Evolutionary conservation across 306 rosid species (phyloP), one percentile per base, ranked within the genome.

Genomic region (Argentina anserina): DNA sequence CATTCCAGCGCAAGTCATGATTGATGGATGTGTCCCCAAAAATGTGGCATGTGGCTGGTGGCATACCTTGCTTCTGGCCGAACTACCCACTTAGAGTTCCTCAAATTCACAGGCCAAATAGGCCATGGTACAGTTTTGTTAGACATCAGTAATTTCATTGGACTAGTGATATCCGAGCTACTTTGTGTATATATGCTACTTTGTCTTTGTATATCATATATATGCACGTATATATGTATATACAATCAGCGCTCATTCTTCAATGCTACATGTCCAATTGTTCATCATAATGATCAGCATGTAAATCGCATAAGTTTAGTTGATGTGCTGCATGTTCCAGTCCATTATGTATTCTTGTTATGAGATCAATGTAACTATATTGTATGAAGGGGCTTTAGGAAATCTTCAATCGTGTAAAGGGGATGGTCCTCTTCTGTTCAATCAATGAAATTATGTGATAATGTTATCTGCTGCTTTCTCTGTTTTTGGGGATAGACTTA

Each of bases 31-130:
- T 72, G 78, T 79, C 31, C 86, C 97, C 0, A 84, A 81, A 82
- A 87, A 88, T 25, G 83, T 92, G 67, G 90, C 93, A 1, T 95
- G 99, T 58, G 99, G 99, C 50, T 95, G 99, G 99, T 95, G 99
- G 99, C 99, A 92, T 76, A 95, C 99, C 60, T 86, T 95, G 67
- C 92, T 95, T 71, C 67, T 90, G 29, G 96, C 96, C 0, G 97
- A 90, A 79, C 84, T 88, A 2, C 90, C 89, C 65, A 80, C 88
- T 37, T 92, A n/a, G 89, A 89, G 73, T 59, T 71, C 72, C 73
- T 41, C 64, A 25, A 67, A 77, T 64, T 65, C 56, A 15, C 13
- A 42, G 71, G 73, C 82, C 74, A 73, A 62, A 15, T 17, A 33
- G 65, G 73, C 82, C 74, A 75, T 58, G 83, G 69, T 79, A 82